These are phyloP conservation scores for Kingdonia uniflora DNA, from an alignment of 164 flowering plant species.

Conservation along the genomic window DNA sequence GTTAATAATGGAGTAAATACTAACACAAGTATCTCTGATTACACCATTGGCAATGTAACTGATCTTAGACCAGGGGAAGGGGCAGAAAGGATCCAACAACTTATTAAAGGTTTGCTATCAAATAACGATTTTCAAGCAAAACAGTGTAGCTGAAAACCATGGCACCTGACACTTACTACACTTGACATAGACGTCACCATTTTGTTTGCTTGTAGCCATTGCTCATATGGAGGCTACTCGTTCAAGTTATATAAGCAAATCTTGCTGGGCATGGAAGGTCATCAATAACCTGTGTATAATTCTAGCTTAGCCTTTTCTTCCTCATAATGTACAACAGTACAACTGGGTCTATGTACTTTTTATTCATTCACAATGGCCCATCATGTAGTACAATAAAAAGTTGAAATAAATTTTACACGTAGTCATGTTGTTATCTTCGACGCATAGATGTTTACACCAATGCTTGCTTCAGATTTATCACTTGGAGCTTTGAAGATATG, in stretches of 20 bases:
- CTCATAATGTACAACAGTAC: too few relatives aligned
- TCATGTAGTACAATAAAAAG: too few relatives aligned
- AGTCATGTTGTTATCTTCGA: too few relatives aligned
- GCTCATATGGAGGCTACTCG: neutral
- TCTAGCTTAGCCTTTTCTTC: too few relatives aligned
- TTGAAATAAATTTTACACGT: too few relatives aligned
- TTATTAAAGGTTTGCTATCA: slow-evolving; percentile 42
- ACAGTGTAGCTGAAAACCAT: slow-evolving; percentile 37
- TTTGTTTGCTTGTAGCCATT: neutral
- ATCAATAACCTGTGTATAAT: too few relatives aligned
- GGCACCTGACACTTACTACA: neutral
- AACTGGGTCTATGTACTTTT: too few relatives aligned
- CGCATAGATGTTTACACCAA: too few relatives aligned
- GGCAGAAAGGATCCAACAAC: slow-evolving; percentile 48
- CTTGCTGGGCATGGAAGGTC: too few relatives aligned
- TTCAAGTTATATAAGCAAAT: neutral
- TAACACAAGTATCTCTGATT: slow-evolving; percentile 10
- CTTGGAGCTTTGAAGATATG: too few relatives aligned
- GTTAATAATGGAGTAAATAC: slow-evolving; percentile 10
- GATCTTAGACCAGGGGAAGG: slow-evolving; percentile 55
- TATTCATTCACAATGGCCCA: too few relatives aligned
- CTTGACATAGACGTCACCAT: neutral
- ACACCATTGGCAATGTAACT: slow-evolving; percentile 17
- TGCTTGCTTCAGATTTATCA: too few relatives aligned
- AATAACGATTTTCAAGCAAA: slow-evolving; percentile 34